Conservation (phyloP, 2,329 filamentous ascomycete species). For the Ustulina deusta region DNA sequence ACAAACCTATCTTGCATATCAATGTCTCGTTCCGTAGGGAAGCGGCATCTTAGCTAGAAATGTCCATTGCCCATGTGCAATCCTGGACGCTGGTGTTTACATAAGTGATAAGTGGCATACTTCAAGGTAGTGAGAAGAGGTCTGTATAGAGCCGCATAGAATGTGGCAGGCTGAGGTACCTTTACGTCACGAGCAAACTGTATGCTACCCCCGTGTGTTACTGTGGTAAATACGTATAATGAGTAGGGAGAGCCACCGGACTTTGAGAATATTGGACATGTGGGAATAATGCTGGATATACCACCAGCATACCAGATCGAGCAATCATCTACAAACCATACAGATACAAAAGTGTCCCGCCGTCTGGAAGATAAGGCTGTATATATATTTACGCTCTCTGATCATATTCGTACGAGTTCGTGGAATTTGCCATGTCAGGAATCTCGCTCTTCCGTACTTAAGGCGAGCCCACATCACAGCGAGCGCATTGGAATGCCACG, state of each 20-base stretch:
- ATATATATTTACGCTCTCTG: background rate
- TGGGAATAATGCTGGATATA: slow-evolving; percentile 11
- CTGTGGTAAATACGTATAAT: background rate
- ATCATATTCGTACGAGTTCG: background rate
- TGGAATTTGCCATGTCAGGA: background rate
- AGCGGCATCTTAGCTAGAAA: background rate
- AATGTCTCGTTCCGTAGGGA: background rate
- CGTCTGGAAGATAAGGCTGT: background rate
- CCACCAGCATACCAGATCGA: slow-evolving; percentile 4
- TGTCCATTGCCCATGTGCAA: background rate
- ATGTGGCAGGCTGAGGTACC: background rate
- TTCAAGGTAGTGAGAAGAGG: background rate
- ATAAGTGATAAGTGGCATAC: background rate
- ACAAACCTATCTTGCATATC: background rate
- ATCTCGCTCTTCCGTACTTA: background rate
- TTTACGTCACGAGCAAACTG: slow-evolving; percentile 6
- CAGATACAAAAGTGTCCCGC: background rate
- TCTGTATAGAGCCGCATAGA: slow-evolving; percentile 7
- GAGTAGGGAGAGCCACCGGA: background rate
- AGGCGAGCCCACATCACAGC: background rate
- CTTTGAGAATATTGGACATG: background rate
- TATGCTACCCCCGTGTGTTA: background rate
- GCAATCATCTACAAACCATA: background rate
- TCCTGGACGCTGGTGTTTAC: background rate
- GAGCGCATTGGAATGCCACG: slow-evolving; percentile 21